Percentiles rank a stretch among this genome's conserved stretches.
Evolutionary conservation across 2,329 filamentous ascomycete genomes (phyloP).

Genomic region (Neofusicoccum umdonicola): DNA sequence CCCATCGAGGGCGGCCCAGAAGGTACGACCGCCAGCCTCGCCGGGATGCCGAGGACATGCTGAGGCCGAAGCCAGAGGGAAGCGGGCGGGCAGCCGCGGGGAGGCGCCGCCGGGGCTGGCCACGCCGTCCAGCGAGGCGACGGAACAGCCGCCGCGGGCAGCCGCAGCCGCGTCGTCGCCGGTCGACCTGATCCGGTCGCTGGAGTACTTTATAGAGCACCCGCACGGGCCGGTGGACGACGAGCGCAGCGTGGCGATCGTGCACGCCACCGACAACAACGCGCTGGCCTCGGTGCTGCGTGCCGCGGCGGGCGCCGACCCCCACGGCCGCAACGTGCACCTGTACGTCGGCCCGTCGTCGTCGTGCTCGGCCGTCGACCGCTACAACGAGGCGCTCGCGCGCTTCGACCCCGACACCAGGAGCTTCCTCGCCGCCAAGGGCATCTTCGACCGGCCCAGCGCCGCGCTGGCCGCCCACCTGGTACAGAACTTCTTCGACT

Average conservation of each 20-base stretch:
- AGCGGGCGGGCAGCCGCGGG: neutral
- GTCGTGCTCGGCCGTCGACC: neutral
- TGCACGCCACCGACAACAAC: slow-evolving; percentile 10
- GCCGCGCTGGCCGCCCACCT: neutral
- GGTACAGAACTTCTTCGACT: neutral
- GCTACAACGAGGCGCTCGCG: neutral
- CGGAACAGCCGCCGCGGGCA: neutral
- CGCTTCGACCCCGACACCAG: neutral
- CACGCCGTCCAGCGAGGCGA: neutral
- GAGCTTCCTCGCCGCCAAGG: neutral
- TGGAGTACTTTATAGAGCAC: slow-evolving; percentile 9
- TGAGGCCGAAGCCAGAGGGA: neutral
- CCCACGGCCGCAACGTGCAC: neutral
- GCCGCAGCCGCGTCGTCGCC: neutral
- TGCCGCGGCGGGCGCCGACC: neutral
- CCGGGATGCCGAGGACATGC: neutral
- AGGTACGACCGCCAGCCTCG: neutral
- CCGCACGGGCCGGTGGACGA: neutral
- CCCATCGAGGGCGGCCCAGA: neutral
- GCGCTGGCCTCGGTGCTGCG: slow-evolving; percentile 1
- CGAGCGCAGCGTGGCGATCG: neutral
- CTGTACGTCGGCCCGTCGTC: neutral
- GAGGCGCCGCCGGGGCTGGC: neutral
- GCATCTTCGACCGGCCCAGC: neutral
- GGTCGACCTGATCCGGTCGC: slow-evolving; percentile 1